A percentile compares a stretch with the other conserved stretches of the same genome.
Conservation (phyloP, 1,284 basidiomycete genomes). For the Nidula niveotomentosa region DNA sequence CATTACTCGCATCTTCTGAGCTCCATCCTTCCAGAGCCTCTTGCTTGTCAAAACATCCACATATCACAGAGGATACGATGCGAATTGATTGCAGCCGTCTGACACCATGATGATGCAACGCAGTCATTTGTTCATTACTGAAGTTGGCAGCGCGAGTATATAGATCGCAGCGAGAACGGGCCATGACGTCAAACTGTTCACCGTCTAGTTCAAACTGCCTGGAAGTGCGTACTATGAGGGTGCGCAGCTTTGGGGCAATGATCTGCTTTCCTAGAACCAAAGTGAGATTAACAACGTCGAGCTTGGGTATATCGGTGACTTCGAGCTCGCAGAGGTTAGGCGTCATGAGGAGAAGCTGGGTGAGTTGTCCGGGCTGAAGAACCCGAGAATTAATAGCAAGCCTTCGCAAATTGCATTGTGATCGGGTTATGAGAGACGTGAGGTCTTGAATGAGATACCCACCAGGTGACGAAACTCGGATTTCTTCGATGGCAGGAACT, state of each 20-base stretch:
- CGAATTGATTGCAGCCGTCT: constrained; percentile 5
- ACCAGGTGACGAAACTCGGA: constrained; percentile 7
- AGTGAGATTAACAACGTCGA: not conserved
- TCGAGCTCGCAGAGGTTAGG: not conserved
- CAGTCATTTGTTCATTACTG: not conserved
- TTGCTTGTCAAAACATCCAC: constrained; percentile 5
- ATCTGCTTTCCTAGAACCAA: not conserved
- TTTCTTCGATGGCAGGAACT: constrained; percentile 15
- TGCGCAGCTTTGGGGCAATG: constrained; percentile 9
- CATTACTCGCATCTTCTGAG: constrained; percentile 3
- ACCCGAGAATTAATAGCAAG: not conserved
- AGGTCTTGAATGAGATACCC: constrained; percentile 6
- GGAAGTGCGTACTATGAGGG: constrained; percentile 9
- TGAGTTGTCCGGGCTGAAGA: not conserved
- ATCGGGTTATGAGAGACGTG: constrained; percentile 9
- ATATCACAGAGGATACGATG: constrained; percentile 8
- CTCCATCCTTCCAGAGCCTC: constrained; percentile 8
- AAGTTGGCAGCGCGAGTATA: not conserved
- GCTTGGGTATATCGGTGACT: not conserved
- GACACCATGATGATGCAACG: not conserved
- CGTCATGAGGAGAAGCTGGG: not conserved
- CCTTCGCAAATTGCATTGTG: constrained; percentile 3
- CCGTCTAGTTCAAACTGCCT: not conserved
- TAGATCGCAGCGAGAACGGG: constrained; percentile 8
- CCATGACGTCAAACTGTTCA: constrained; percentile 10